A percentile compares a stretch with the other conserved stretches of the same genome.
phyloP scores from a whole-genome alignment of 306 rosid genomes.

The Cucurbita pepo region DNA sequence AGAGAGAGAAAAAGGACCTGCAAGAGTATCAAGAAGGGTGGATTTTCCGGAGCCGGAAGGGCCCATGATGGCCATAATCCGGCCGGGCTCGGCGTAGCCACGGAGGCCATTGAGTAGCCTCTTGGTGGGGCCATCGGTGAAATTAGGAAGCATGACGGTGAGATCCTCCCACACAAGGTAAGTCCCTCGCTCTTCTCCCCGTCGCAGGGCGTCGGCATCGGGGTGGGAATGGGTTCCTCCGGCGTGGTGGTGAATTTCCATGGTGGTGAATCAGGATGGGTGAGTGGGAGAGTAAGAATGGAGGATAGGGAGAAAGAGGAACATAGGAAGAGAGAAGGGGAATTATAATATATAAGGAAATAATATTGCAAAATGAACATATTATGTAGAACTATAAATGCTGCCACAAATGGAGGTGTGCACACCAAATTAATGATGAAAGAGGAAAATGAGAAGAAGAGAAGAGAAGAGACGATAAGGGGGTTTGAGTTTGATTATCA shows the following conservation, averaged over 20 bases:
- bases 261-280: not conserved
- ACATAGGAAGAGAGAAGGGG: not conserved
- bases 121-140: constrained; percentile 56
- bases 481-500: not conserved
- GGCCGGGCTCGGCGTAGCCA: constrained; percentile 75
- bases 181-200: constrained; percentile 42
- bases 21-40: constrained; percentile 82
- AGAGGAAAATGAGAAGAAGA: not conserved
- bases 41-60: constrained; percentile 97
- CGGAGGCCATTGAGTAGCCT: constrained; percentile 52
- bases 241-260: constrained; percentile 39
- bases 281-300: not conserved
- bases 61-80: constrained; percentile 89
- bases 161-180: constrained; percentile 91
- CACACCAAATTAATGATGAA: not conserved
- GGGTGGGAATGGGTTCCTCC: not conserved
- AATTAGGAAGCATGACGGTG: constrained; percentile 50
- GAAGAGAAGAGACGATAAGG: too few relatives aligned
- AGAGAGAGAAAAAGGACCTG: constrained; percentile 28
- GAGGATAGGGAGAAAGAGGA: not conserved
- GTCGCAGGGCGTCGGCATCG: not conserved
- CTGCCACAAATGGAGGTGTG: constrained; percentile 1
- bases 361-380: too few relatives aligned
- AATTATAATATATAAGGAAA: too few relatives aligned
- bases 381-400: not conserved